Evolutionary conservation across 2,329 filamentous ascomycete species (phyloP).

Genomic region (Colletotrichum gigasporum): DNA sequence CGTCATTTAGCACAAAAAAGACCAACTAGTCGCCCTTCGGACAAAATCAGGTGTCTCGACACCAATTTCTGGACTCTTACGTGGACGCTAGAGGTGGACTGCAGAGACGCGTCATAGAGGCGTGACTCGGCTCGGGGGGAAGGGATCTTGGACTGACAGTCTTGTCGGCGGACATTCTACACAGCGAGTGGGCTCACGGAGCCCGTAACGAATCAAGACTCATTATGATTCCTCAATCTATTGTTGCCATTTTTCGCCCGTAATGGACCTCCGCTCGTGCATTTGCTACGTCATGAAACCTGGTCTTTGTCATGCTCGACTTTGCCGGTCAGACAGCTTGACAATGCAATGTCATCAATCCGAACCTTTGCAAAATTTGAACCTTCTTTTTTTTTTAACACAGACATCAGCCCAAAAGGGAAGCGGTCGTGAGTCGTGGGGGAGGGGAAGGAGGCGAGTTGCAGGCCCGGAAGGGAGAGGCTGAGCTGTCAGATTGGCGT

Average conservation of each 20-base stretch:
- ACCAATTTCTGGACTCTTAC: background rate
- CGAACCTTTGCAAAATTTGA: too few species aligned
- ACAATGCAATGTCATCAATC: background rate
- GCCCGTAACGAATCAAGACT: constrained; percentile 2
- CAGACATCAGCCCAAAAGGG: too few species aligned
- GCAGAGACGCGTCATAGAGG: background rate
- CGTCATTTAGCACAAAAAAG: constrained; percentile 19
- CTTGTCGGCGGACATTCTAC: background rate
- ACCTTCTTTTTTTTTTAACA: too few species aligned
- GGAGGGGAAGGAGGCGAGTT: too few species aligned
- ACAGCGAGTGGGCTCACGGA: background rate
- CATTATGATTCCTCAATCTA: background rate
- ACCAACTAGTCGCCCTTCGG: background rate
- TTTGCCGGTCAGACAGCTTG: background rate
- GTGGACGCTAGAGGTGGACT: background rate
- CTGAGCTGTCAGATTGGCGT: constrained; percentile 8
- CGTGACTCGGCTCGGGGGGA: background rate
- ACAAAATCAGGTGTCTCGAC: background rate
- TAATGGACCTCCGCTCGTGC: background rate
- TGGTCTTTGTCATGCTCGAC: background rate
- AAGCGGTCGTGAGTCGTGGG: constrained; percentile 10
- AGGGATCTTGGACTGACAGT: background rate
- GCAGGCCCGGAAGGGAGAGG: too few species aligned
- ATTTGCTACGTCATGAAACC: background rate
- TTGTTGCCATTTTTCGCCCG: background rate